Percentiles rank a stretch among this genome's conserved stretches.
Evolutionary conservation across 768 basidiomycete genomes (phyloP).

Genomic region (Dioszegia hungarica): DNA sequence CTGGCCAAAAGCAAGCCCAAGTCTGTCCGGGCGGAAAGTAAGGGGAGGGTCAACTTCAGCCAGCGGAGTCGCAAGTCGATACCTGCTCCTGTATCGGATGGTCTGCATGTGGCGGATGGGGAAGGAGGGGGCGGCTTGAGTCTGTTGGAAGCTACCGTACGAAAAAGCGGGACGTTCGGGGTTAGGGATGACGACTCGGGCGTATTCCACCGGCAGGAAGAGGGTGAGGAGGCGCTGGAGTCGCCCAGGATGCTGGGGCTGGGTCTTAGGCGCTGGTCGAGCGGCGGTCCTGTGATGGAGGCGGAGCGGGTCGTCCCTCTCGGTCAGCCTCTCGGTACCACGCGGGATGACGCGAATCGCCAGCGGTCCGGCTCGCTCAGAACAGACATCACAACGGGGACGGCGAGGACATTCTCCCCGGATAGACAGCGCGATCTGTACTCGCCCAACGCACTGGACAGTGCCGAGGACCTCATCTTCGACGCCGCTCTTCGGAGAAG

Average conservation of each 20-base stretch:
- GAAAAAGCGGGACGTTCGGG: slow-evolving; percentile 33
- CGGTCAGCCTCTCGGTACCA: neutral
- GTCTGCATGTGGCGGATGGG: neutral
- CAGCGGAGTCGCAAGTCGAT: no score
- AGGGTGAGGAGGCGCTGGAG: neutral
- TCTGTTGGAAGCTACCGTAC: slow-evolving; percentile 10
- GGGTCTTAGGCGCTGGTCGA: neutral
- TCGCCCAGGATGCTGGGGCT: neutral
- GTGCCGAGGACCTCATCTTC: neutral
- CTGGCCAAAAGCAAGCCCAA: neutral
- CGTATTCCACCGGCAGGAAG: neutral
- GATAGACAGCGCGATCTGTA: slow-evolving; percentile 1
- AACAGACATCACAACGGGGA: neutral
- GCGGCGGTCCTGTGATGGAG: neutral
- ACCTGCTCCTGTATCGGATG: neutral
- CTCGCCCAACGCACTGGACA: neutral
- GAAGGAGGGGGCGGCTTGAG: neutral
- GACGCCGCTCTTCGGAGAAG: neutral
- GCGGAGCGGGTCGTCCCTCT: neutral
- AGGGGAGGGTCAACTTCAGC: no score
- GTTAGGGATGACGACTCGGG: slow-evolving; percentile 35
- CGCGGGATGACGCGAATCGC: no score
- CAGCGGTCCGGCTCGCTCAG: neutral
- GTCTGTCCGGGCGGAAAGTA: neutral
- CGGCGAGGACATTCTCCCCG: neutral